phyloP scores from a whole-genome alignment of 306 rosid species.

The Purshia tridentata region DNA sequence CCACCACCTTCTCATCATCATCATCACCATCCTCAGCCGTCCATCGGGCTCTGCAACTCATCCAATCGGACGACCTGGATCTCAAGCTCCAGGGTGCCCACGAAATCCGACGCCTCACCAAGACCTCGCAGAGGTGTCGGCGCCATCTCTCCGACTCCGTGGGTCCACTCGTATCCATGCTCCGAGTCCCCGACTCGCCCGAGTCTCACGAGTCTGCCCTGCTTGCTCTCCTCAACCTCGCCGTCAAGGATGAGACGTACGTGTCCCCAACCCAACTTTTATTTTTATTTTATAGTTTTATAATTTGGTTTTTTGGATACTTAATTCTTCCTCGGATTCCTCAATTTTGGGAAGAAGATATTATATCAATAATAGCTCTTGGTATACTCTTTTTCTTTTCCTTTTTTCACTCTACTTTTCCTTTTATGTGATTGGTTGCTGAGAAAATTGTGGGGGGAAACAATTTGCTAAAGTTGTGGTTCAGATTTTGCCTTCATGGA shows the following conservation, averaged over 20 bases:
- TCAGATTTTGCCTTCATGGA: not conserved
- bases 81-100: conserved; percentile 64
- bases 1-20: not conserved
- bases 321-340: conserved; percentile 16
- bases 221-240: conserved; percentile 92
- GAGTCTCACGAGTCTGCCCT: conserved; percentile 74
- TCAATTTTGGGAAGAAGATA: conserved; percentile 18
- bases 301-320: not conserved
- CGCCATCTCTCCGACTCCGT: conserved; percentile 61
- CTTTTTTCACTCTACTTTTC: not conserved
- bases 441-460: conserved; percentile 12
- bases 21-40: conserved; percentile 50
- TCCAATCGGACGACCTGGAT: conserved; percentile 58
- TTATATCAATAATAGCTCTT: not conserved
- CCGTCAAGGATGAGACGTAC: conserved; percentile 93
- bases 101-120: conserved; percentile 86
- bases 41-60: conserved; percentile 57
- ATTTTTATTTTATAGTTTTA: not conserved
- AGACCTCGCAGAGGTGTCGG: conserved; percentile 84
- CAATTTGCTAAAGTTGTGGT: not conserved
- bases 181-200: conserved; percentile 53
- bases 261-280: not conserved
- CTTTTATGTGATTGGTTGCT: conserved; percentile 17
- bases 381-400: conserved; percentile 8
- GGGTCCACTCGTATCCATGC: conserved; percentile 30